Evolutionary conservation across 257 asterid species (phyloP).

Genomic region (Nicotiana sylvestris): DNA sequence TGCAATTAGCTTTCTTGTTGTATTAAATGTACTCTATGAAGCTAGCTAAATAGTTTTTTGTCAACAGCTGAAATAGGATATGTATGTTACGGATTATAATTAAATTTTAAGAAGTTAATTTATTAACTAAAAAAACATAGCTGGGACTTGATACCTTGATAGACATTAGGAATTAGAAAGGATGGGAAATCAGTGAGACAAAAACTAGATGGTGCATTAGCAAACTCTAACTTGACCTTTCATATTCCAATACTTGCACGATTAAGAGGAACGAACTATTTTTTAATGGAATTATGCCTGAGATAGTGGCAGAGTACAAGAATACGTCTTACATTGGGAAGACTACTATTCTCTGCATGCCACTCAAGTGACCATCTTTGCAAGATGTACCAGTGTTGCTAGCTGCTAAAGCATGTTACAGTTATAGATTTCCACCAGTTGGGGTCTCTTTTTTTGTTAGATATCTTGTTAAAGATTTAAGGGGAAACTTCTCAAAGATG

Average conservation of each 20-base stretch:
- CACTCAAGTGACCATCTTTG: neutral
- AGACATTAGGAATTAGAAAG: neutral
- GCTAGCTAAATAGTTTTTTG: neutral
- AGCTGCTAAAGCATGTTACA: neutral
- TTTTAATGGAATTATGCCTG: constrained; percentile 34
- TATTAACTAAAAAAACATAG: neutral
- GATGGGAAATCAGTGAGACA: neutral
- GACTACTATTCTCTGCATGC: neutral
- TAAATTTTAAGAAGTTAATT: no score
- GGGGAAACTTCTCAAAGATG: neutral
- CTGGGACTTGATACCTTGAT: neutral
- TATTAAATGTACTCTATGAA: neutral
- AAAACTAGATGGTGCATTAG: neutral
- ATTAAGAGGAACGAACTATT: constrained; percentile 35
- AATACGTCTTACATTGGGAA: neutral
- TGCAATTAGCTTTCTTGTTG: neutral
- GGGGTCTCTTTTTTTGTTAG: neutral
- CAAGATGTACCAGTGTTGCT: neutral
- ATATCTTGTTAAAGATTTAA: neutral
- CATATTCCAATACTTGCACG: neutral
- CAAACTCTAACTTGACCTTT: neutral
- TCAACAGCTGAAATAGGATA: neutral
- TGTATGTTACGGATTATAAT: neutral
- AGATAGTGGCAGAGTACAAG: neutral
- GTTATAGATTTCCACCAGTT: neutral